Conservation (phyloP, 345 rosid species). For the Eucalyptus sp. region DNA sequence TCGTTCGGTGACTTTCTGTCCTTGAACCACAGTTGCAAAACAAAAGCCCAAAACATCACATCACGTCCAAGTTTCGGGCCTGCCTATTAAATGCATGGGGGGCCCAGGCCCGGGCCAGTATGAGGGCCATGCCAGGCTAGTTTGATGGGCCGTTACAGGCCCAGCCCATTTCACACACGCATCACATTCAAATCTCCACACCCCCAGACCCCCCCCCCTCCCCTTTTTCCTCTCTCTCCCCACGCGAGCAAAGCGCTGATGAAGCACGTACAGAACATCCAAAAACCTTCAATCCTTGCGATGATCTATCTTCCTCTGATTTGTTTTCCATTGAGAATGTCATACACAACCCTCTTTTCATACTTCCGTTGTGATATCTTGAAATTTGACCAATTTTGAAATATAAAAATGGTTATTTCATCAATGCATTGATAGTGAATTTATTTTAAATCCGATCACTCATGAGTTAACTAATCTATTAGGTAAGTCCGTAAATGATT, state of each 20-base stretch:
- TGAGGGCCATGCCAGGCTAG: not conserved
- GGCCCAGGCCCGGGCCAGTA: not conserved
- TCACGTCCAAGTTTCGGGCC: not conserved
- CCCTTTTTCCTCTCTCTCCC: rapidly evolving
- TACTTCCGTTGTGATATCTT: rapidly evolving
- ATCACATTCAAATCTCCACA: not conserved
- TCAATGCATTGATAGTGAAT: rapidly evolving
- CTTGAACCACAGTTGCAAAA: not conserved
- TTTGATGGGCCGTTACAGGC: not conserved
- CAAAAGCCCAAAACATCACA: not conserved
- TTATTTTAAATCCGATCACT: no score
- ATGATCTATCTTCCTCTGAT: not conserved
- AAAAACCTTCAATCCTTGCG: no score
- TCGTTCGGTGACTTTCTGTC: not conserved
- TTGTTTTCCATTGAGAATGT: not conserved
- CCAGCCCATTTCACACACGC: not conserved
- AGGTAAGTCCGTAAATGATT: no score
- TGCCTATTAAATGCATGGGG: not conserved
- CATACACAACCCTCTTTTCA: not conserved
- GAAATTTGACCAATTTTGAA: rapidly evolving
- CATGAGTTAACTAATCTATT: no score
- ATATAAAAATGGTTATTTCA: no score
- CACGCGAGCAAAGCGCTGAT: no score
- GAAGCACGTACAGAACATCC: no score
- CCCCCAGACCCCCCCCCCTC: not conserved